These are phyloP conservation scores for Cynara cardunculus DNA, from an alignment of 129 eudicot species.

Conservation along the genomic window DNA sequence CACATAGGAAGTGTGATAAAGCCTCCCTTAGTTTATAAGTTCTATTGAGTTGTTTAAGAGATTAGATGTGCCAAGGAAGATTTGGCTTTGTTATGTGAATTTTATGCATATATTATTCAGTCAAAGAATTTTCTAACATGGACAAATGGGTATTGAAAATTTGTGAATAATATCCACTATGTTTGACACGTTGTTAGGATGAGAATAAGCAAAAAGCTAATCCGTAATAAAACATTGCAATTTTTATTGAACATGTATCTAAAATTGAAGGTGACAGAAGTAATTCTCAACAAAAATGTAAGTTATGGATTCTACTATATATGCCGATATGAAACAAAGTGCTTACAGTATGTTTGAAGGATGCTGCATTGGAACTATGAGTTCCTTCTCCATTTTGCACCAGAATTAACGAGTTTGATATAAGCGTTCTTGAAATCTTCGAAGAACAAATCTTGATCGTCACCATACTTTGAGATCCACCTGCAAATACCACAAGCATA, in stretches of 20 bases:
- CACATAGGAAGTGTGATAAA: not conserved
- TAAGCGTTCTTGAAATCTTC: slow-evolving; percentile 84
- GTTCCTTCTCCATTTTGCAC: slow-evolving; percentile 69
- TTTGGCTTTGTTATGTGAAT: too few species aligned
- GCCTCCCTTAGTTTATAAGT: not conserved
- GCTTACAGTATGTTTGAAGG: slow-evolving; percentile 1
- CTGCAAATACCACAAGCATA: slow-evolving; percentile 33
- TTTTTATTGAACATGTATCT: not conserved
- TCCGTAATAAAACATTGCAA: not conserved
- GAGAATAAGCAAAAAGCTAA: too few species aligned
- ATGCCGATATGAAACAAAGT: slow-evolving; percentile 2
- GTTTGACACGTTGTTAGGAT: too few species aligned
- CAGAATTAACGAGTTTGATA: slow-evolving; percentile 73
- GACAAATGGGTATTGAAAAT: too few species aligned
- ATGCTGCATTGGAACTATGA: slow-evolving; percentile 1
- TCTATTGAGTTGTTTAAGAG: not conserved
- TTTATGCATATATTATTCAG: too few species aligned
- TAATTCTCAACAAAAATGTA: not conserved
- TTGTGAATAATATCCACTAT: too few species aligned
- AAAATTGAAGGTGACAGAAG: not conserved
- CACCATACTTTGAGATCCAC: slow-evolving; percentile 84
- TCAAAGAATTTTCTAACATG: too few species aligned
- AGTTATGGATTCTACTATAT: not conserved
- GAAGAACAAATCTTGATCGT: slow-evolving; percentile 64
- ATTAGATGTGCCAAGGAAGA: too few species aligned